A percentile compares a stretch with the other conserved stretches of the same genome.
phyloP scores from a whole-genome alignment of 2,329 filamentous ascomycete genomes.

The Penicillium sp. region DNA sequence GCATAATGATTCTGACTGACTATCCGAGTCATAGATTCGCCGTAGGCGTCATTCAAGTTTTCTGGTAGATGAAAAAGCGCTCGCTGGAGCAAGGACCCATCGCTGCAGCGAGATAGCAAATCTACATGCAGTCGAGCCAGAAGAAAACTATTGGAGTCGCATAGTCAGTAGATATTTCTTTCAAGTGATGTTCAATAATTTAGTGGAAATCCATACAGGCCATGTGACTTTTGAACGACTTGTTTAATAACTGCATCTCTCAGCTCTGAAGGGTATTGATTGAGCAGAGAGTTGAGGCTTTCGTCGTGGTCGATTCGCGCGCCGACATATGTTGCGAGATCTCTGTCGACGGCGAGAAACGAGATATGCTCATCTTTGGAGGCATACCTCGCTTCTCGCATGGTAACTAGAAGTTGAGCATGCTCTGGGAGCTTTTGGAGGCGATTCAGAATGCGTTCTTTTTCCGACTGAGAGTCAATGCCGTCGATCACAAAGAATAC shows the following conservation, averaged over 20 bases:
- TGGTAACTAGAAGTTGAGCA: constrained; percentile 34
- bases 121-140: constrained; percentile 35
- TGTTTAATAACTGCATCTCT: not conserved
- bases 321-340: constrained; percentile 5
- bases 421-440: constrained; percentile 39
- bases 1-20: constrained; percentile 27
- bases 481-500: constrained; percentile 37
- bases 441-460: constrained; percentile 33
- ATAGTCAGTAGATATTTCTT: not conserved
- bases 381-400: constrained; percentile 24
- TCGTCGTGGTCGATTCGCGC: constrained; percentile 6
- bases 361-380: constrained; percentile 5
- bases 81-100: constrained; percentile 25
- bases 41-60: constrained; percentile 34
- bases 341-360: constrained; percentile 9
- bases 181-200: not conserved
- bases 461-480: constrained; percentile 32
- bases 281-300: not conserved
- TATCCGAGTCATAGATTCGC: constrained; percentile 35
- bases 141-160: constrained; percentile 27
- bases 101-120: constrained; percentile 28
- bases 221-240: not conserved
- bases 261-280: not conserved
- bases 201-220: not conserved
- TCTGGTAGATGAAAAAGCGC: constrained; percentile 31